Percentiles rank a stretch among this genome's conserved stretches.
These are phyloP conservation scores for Geotrichum ghanense DNA, from an alignment of 805 yeast species.

Conservation along the genomic window DNA sequence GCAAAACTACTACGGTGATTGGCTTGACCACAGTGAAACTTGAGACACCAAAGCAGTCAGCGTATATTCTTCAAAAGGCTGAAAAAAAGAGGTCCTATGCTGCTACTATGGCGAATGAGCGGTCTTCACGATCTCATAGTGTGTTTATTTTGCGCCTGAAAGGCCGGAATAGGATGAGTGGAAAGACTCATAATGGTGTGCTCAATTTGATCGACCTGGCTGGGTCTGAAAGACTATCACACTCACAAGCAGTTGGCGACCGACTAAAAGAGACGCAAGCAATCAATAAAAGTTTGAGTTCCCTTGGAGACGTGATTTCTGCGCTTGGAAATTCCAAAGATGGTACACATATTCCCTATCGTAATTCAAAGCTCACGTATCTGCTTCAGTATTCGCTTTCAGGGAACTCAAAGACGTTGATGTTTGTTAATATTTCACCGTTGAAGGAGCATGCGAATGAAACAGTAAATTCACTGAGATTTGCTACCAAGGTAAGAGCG, in stretches of 20 bases:
- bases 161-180: constrained; percentile 43
- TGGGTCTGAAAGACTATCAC: constrained; percentile 80
- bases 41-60: constrained; percentile 37
- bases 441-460: constrained; percentile 53
- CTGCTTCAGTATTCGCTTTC: constrained; percentile 75
- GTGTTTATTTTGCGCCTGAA: constrained; percentile 54
- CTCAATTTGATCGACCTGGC: constrained; percentile 83
- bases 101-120: constrained; percentile 65
- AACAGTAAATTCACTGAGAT: constrained; percentile 73
- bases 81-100: constrained; percentile 62
- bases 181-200: constrained; percentile 41
- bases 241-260: constrained; percentile 70
- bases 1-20: constrained; percentile 46
- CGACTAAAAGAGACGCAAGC: constrained; percentile 78
- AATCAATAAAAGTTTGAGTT: constrained; percentile 78
- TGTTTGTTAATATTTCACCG: constrained; percentile 88
- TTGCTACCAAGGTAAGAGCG: constrained; percentile 57
- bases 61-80: constrained; percentile 41
- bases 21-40: constrained; percentile 44
- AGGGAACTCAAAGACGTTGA: constrained; percentile 79
- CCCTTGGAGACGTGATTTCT: constrained; percentile 81
- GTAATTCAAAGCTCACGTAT: constrained; percentile 64
- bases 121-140: constrained; percentile 87
- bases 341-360: constrained; percentile 47
- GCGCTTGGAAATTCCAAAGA: constrained; percentile 36